These are phyloP conservation scores for Ceratocystis harringtonii DNA, from an alignment of 2,329 filamentous ascomycete genomes.

Conservation along the genomic window DNA sequence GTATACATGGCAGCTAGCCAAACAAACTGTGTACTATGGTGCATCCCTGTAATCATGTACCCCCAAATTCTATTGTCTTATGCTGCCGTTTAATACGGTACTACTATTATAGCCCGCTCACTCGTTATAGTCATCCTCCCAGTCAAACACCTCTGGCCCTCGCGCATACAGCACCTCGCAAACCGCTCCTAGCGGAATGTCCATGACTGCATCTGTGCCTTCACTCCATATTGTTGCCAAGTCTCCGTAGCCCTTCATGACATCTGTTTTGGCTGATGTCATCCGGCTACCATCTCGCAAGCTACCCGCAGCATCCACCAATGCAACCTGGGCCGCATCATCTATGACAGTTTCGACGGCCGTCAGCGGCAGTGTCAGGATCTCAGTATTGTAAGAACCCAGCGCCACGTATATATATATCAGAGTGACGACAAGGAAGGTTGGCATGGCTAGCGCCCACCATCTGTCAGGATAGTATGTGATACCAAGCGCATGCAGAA, in stretches of 20 bases:
- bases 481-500: constrained; percentile 84
- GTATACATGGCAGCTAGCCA: no score
- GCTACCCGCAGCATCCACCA: constrained; percentile 56
- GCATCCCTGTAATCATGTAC: no score
- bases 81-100: not conserved
- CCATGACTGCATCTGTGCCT: constrained; percentile 93
- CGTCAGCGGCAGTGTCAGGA: constrained; percentile 65
- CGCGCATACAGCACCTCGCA: constrained; percentile 76
- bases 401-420: constrained; percentile 91
- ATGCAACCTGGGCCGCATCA: constrained; percentile 71
- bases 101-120: not conserved
- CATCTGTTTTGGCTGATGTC: constrained; percentile 26
- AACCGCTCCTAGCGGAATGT: constrained; percentile 85
- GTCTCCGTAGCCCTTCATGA: constrained; percentile 23
- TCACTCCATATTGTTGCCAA: constrained; percentile 67
- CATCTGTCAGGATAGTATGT: constrained; percentile 95
- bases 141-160: not conserved
- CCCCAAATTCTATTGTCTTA: not conserved
- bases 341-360: constrained; percentile 85
- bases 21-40: no score
- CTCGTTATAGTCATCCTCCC: constrained; percentile 5
- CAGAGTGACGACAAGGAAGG: constrained; percentile 74
- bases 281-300: constrained; percentile 27
- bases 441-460: constrained; percentile 89
- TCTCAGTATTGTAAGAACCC: constrained; percentile 77